Percentiles rank a stretch among this genome's conserved stretches.
phyloP scores from a whole-genome alignment of 23 red algal genomes.

The Rhodosorus marinus region DNA sequence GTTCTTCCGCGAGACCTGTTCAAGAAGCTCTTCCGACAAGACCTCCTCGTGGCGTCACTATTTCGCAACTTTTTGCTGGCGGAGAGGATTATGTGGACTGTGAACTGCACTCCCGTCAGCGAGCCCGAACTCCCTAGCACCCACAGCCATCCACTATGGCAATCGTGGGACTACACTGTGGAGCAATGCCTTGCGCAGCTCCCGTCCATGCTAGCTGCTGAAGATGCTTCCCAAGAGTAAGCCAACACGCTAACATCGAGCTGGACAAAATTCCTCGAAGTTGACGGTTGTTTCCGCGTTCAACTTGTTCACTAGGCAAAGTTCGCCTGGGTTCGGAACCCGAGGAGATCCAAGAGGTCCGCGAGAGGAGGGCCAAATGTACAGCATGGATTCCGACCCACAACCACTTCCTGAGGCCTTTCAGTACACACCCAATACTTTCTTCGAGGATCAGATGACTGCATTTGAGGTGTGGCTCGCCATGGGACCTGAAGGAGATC shows the following conservation, averaged over 20 bases:
- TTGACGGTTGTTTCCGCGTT: too few species aligned
- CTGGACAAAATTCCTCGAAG: too few species aligned
- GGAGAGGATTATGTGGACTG: slow-evolving; percentile 56
- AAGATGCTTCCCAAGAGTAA: too few species aligned
- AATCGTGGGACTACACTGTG: slow-evolving; percentile 73
- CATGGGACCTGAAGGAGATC: slow-evolving; percentile 40
- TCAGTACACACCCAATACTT: slow-evolving; percentile 10
- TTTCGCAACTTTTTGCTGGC: slow-evolving; percentile 92
- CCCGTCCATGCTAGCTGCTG: slow-evolving; percentile 34
- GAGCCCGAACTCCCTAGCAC: slow-evolving; percentile 47
- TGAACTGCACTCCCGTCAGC: slow-evolving; percentile 49
- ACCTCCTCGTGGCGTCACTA: slow-evolving; percentile 71
- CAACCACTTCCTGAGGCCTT: too few species aligned
- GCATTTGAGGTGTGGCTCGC: slow-evolving; percentile 86
- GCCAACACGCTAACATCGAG: background rate
- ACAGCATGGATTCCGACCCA: too few species aligned
- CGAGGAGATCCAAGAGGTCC: too few species aligned
- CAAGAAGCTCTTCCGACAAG: slow-evolving; percentile 72
- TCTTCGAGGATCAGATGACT: slow-evolving; percentile 81
- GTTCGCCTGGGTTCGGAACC: too few species aligned
- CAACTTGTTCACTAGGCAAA: too few species aligned
- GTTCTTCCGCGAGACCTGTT: slow-evolving; percentile 57
- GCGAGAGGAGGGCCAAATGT: too few species aligned
- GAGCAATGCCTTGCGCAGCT: slow-evolving; percentile 81
- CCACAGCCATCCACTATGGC: slow-evolving; percentile 68